phyloP scores from a whole-genome alignment of 1,139 yeast genomes.

The Blastobotrys ciferrii region DNA sequence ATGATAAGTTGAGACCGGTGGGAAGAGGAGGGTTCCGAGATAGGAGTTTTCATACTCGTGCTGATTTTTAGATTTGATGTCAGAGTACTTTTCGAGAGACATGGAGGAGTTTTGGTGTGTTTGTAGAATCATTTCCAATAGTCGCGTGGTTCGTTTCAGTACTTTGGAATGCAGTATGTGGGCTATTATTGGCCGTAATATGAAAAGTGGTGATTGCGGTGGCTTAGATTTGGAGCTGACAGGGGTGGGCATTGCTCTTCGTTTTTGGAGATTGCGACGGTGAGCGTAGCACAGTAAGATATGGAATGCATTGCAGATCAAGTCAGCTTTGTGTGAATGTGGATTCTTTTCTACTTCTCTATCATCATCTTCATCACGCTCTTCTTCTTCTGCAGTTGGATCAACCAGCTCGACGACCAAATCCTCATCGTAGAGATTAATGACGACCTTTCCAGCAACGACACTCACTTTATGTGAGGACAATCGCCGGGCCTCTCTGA shows the following conservation, averaged over 20 bases:
- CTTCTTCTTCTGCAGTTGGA: slow-evolving; percentile 23
- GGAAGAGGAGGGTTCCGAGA: slow-evolving; percentile 32
- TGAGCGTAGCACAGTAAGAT: slow-evolving; percentile 62
- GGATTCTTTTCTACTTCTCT: slow-evolving; percentile 8
- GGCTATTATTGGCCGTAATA: slow-evolving; percentile 66
- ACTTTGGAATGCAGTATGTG: slow-evolving; percentile 62
- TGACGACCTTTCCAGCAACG: slow-evolving; percentile 58
- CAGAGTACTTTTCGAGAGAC: slow-evolving; percentile 18
- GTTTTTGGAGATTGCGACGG: slow-evolving; percentile 48
- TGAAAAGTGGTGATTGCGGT: slow-evolving; percentile 43
- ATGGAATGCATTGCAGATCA: slow-evolving; percentile 52
- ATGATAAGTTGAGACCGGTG: slow-evolving; percentile 28
- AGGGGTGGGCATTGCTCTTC: slow-evolving; percentile 37
- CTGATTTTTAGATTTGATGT: slow-evolving; percentile 6
- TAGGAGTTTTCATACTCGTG: slow-evolving; percentile 15
- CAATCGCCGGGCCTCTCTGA: slow-evolving; percentile 70
- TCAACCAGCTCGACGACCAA: slow-evolving; percentile 68
- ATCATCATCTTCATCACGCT: slow-evolving; percentile 19
- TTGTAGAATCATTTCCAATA: slow-evolving; percentile 44
- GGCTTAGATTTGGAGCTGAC: slow-evolving; percentile 31
- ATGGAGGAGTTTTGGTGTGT: slow-evolving; percentile 28
- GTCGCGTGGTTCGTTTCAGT: slow-evolving; percentile 43
- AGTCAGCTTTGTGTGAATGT: slow-evolving; percentile 45
- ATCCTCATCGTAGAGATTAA: slow-evolving; percentile 64
- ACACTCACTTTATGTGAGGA: slow-evolving; percentile 72